Base-by-base conservation (phyloP, 2,329 filamentous ascomycete genomes). In the Apiospora saccharicola region DNA sequence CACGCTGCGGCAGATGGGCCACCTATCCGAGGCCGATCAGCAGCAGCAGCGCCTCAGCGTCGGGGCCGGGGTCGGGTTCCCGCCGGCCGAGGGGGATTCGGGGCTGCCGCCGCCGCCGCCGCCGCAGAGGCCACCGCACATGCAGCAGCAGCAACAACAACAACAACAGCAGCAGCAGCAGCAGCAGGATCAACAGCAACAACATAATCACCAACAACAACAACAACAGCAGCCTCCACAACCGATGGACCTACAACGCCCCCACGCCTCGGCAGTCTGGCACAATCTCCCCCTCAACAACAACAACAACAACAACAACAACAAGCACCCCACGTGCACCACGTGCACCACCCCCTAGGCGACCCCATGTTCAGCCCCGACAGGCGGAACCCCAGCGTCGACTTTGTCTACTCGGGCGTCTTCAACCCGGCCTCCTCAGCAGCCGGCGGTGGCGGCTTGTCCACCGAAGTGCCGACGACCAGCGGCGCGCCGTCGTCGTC, bases 321-420 rank as follows among this genome's bases (percentile, higher is more conserved):
- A 4, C 53, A 37, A 14, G 34, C 34, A 19, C 34, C 34, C 34
- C 19, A 24, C n/a, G 13, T 47, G 44, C 44, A 44, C 67, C 37
- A 41, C n/a, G n/a, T n/a, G n/a, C n/a, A n/a, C n/a, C n/a, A n/a
- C n/a, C 30, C 37, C 4, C 41, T 41, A 41, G 53, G 43, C n/a
- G 46, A n/a, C 8, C 44, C n/a, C 43, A 14, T 67, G 19, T 64
- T 64, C 34, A 34, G 16, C 19, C 19, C 19, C 3, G 57, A 64
- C 57, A 6, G 22, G 34, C 34, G 57, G 34, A 34, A 24, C 19
- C 34, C 19, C 8, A 51, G 43, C 19, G 37, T 44, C 70, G 68
- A 73, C 53, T 53, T n/a, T 22, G 67, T 69, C 24, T 70, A 73
- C 47, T 71, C 70, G 41, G 72, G 72, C 22, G 70, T 73, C 44